phyloP scores from a whole-genome alignment of 129 eudicot species.

The Rutidosis leptorrhynchoides region DNA sequence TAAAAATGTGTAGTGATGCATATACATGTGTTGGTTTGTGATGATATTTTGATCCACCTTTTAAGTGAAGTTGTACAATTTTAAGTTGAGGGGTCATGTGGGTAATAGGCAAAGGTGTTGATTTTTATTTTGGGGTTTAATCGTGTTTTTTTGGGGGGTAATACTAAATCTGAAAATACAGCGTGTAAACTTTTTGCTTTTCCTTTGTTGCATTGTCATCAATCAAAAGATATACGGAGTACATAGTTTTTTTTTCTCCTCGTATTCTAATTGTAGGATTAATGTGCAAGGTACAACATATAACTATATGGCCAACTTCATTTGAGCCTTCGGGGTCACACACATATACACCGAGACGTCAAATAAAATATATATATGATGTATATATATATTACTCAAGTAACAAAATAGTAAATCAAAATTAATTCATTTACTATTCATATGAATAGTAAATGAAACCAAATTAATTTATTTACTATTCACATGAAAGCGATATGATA shows the following conservation, averaged over 20 bases:
- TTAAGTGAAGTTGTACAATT: constrained; percentile 20
- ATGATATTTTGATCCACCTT: constrained; percentile 10
- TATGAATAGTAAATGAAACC: too few species aligned
- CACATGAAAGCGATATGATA: too few species aligned
- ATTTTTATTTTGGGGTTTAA: constrained; percentile 25
- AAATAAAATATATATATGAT: too few species aligned
- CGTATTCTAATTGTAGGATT: too few species aligned
- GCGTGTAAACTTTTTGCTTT: constrained; percentile 34
- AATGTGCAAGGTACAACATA: too few species aligned
- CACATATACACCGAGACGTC: too few species aligned
- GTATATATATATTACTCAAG: too few species aligned
- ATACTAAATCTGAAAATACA: constrained; percentile 31
- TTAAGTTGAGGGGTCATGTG: constrained; percentile 16
- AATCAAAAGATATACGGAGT: constrained; percentile 23
- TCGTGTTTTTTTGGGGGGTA: constrained; percentile 29
- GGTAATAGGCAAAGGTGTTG: constrained; percentile 22
- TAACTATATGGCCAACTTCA: too few species aligned
- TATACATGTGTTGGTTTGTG: constrained; percentile 17
- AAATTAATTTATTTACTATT: too few species aligned
- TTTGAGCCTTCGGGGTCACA: too few species aligned
- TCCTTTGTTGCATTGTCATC: constrained; percentile 26
- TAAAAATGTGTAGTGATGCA: background rate
- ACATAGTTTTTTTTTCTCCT: constrained; percentile 21
- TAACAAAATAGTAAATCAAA: too few species aligned
- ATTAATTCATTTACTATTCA: too few species aligned